Conservation (phyloP, 2,329 filamentous ascomycete genomes). For the Fusarium staphyleae region DNA sequence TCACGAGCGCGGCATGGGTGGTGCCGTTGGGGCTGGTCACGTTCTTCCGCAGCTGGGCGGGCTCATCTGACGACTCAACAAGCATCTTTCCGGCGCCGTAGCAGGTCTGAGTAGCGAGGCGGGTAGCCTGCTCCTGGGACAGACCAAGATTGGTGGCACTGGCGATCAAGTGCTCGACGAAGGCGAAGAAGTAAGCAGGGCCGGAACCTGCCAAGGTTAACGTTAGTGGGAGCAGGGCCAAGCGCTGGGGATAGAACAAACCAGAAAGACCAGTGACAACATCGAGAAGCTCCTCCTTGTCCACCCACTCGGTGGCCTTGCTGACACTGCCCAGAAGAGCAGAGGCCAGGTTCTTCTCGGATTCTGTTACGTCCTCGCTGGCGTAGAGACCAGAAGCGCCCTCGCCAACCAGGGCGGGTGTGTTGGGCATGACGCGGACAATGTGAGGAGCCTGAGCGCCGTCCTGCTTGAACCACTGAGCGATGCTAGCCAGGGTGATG, state of each 20-base stretch:
- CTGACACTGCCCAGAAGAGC: slow-evolving; percentile 55
- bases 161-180: slow-evolving; percentile 59
- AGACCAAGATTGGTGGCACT: slow-evolving; percentile 55
- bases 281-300: slow-evolving; percentile 57
- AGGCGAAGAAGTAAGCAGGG: slow-evolving; percentile 61
- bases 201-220: slow-evolving; percentile 51
- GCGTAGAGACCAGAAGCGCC: slow-evolving; percentile 58
- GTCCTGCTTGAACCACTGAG: slow-evolving; percentile 50
- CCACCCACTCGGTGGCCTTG: slow-evolving; percentile 58
- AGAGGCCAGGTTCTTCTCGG: slow-evolving; percentile 52
- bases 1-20: slow-evolving; percentile 57
- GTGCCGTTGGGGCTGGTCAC: slow-evolving; percentile 62
- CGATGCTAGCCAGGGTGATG: slow-evolving; percentile 54
- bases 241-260: slow-evolving; percentile 32
- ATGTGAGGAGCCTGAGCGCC: slow-evolving; percentile 51
- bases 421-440: slow-evolving; percentile 62
- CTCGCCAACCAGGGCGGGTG: slow-evolving; percentile 58
- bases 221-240: slow-evolving; percentile 1
- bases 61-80: slow-evolving; percentile 54
- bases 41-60: slow-evolving; percentile 57
- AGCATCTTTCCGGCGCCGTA: slow-evolving; percentile 61
- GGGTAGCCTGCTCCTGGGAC: slow-evolving; percentile 56
- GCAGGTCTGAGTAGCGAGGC: slow-evolving; percentile 59
- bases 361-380: slow-evolving; percentile 50
- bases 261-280: slow-evolving; percentile 59